phyloP scores from a whole-genome alignment of 164 flowering plant genomes.

The Tetracentron sinense region DNA sequence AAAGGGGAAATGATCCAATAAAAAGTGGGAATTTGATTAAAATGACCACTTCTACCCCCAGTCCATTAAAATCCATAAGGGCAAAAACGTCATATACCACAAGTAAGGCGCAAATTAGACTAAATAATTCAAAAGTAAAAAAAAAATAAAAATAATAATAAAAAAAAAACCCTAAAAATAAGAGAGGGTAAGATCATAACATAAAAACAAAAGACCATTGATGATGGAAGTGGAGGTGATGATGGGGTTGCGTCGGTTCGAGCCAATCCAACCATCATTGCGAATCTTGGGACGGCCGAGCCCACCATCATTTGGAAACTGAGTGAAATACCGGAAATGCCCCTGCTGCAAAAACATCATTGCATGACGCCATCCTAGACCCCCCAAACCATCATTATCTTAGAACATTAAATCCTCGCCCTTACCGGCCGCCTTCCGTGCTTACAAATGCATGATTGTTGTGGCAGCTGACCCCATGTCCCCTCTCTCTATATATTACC shows the following conservation, averaged over 20 bases:
- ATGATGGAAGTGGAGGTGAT: conserved; percentile 37
- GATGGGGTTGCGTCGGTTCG: conserved; percentile 50
- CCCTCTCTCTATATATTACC: conserved; percentile 18
- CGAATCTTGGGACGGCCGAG: conserved; percentile 80
- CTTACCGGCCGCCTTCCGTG: conserved; percentile 62
- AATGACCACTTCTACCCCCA: no score
- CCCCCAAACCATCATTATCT: conserved; percentile 23
- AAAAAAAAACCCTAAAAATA: neutral
- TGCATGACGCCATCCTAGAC: conserved; percentile 52
- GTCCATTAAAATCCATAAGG: neutral
- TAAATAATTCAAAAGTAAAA: neutral
- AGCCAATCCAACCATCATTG: conserved; percentile 86
- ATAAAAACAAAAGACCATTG: conserved; percentile 46
- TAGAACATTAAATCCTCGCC: conserved; percentile 44
- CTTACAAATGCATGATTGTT: conserved; percentile 89
- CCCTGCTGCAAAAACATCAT: conserved; percentile 32
- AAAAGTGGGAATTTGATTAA: no score
- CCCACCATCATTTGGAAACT: conserved; percentile 54
- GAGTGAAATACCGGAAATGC: conserved; percentile 12
- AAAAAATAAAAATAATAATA: neutral
- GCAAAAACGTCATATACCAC: neutral
- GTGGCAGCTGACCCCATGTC: conserved; percentile 47
- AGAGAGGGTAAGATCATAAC: neutral
- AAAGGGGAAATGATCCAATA: no score
- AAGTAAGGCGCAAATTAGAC: neutral